phyloP scores from a whole-genome alignment of 345 rosid genomes.

The Moricandia moricandioides region DNA sequence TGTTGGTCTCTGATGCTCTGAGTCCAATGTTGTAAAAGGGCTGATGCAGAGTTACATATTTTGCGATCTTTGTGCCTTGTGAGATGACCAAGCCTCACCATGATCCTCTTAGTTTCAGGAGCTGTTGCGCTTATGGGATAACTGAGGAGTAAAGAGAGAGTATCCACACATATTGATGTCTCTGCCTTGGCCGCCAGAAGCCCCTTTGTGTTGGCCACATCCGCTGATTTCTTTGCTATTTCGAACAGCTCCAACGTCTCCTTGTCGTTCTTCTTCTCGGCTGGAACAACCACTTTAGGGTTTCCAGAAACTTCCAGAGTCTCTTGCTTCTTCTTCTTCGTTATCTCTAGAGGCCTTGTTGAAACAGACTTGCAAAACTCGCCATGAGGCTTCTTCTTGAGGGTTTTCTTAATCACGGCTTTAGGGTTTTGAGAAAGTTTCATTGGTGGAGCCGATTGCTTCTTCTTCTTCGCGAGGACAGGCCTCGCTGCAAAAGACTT shows the following conservation, averaged over 20 bases:
- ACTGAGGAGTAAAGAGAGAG: background rate
- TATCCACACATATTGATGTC: background rate
- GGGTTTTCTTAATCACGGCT: too few relatives aligned
- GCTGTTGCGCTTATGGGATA: background rate
- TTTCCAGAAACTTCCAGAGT: too few relatives aligned
- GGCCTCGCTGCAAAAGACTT: background rate
- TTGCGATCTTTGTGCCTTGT: conserved; percentile 12
- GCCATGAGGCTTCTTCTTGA: too few relatives aligned
- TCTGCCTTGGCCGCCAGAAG: background rate
- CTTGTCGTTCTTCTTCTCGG: conserved; percentile 3
- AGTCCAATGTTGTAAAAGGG: background rate
- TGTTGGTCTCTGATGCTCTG: conserved; percentile 14
- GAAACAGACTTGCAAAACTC: too few relatives aligned
- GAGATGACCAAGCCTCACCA: background rate
- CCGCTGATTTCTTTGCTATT: conserved; percentile 12
- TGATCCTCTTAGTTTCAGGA: background rate
- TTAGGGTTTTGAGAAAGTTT: background rate
- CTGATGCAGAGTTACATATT: background rate
- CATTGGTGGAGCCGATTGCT: background rate
- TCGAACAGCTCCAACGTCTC: conserved; percentile 12
- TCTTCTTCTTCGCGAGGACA: background rate
- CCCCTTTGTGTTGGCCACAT: background rate
- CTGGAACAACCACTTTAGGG: background rate
- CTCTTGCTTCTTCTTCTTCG: too few relatives aligned
- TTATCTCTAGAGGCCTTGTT: too few relatives aligned